phyloP scores from a whole-genome alignment of 2,329 filamentous ascomycete species.

The Claviceps spartinae region DNA sequence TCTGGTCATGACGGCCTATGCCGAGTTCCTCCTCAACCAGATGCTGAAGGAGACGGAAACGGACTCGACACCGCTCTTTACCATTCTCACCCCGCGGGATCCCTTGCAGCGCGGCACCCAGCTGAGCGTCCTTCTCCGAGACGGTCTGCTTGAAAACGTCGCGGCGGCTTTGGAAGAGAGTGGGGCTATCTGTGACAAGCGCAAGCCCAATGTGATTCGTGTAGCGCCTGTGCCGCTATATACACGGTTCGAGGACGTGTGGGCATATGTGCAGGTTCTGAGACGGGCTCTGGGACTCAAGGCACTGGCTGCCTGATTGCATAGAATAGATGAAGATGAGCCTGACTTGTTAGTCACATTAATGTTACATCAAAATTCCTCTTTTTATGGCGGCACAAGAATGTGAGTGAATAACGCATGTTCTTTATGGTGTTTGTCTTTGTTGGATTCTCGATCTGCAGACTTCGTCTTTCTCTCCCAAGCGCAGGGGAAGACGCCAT shows the following conservation, averaged over 20 bases:
- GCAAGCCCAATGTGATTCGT: conserved; percentile 73
- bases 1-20: conserved; percentile 59
- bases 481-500: too few relatives aligned
- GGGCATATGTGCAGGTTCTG: conserved; percentile 31
- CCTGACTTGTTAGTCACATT: not conserved
- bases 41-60: conserved; percentile 22
- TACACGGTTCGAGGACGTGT: conserved; percentile 64
- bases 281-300: conserved; percentile 16
- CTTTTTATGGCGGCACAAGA: too few relatives aligned
- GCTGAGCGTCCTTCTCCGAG: conserved; percentile 56
- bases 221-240: conserved; percentile 77
- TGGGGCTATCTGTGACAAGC: conserved; percentile 68
- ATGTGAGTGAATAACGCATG: too few relatives aligned
- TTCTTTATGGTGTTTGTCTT: too few relatives aligned
- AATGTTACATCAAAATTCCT: not conserved
- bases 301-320: not conserved
- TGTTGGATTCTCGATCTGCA: too few relatives aligned
- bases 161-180: conserved; percentile 48
- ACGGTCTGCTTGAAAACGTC: conserved; percentile 58
- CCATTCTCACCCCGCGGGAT: conserved; percentile 56
- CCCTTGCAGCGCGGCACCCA: conserved; percentile 62
- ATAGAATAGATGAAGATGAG: not conserved
- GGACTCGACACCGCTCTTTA: conserved; percentile 30
- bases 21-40: conserved; percentile 50
- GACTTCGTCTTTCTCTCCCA: too few relatives aligned